Evolutionary conservation across 306 rosid species (phyloP).

Genomic region (Prosopis cineraria): DNA sequence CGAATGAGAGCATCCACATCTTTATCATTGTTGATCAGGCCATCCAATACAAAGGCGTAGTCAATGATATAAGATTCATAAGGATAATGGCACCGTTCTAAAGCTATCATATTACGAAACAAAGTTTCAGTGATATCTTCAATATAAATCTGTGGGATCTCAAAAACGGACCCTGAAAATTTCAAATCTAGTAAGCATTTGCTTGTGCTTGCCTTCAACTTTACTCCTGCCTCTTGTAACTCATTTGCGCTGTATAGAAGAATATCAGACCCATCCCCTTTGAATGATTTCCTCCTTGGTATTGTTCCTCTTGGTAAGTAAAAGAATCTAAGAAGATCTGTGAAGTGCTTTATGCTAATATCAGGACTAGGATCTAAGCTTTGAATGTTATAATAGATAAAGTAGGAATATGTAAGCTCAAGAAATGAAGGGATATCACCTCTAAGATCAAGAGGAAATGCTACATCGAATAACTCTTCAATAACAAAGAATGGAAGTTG

Average conservation of each 20-base stretch:
- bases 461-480: background rate
- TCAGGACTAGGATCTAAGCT: background rate
- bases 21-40: background rate
- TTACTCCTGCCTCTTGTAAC: background rate
- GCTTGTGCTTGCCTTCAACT: background rate
- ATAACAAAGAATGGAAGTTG: background rate
- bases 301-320: too few species aligned
- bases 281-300: too few species aligned
- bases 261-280: background rate
- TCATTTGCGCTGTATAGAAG: background rate
- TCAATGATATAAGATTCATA: background rate
- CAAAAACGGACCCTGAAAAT: background rate
- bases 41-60: background rate
- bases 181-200: background rate
- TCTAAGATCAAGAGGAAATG: background rate
- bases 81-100: conserved; percentile 9
- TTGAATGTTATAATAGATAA: background rate
- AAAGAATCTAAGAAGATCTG: background rate
- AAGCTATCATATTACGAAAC: background rate
- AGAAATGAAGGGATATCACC: background rate
- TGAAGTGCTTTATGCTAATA: too few species aligned
- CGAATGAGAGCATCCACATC: conserved; percentile 35
- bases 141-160: rapidly evolving
- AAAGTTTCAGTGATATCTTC: background rate
- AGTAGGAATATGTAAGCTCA: background rate